Evolutionary conservation across 1,139 yeast species (phyloP).

Genomic region (Candida tetrigidarum): DNA sequence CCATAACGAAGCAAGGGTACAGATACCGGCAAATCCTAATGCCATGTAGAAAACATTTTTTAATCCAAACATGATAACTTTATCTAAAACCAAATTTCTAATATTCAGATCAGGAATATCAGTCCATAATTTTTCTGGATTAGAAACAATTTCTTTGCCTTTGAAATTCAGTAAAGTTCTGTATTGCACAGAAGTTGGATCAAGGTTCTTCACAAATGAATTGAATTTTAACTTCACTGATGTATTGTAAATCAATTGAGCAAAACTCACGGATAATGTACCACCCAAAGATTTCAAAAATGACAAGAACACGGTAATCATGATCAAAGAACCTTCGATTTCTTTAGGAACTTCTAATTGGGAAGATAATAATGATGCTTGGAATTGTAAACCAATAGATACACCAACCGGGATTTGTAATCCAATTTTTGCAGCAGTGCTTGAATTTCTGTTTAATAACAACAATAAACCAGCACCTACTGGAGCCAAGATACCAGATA

Average conservation of each 20-base stretch:
- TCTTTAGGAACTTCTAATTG: constrained; percentile 59
- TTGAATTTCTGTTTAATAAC: constrained; percentile 40
- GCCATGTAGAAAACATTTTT: constrained; percentile 44
- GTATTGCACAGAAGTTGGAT: constrained; percentile 21
- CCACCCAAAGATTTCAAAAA: constrained; percentile 54
- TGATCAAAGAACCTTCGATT: constrained; percentile 51
- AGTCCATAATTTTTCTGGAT: constrained; percentile 30
- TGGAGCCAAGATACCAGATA: constrained; percentile 48
- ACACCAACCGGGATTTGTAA: constrained; percentile 56
- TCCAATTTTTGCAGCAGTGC: constrained; percentile 49
- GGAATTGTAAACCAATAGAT: constrained; percentile 57
- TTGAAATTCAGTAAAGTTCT: constrained; percentile 22
- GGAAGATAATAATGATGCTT: constrained; percentile 51
- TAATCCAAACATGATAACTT: constrained; percentile 39
- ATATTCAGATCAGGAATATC: constrained; percentile 26
- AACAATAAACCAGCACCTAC: constrained; percentile 57
- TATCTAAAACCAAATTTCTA: constrained; percentile 26
- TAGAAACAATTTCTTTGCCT: constrained; percentile 25
- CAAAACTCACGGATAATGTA: constrained; percentile 48
- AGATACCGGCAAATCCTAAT: constrained; percentile 34
- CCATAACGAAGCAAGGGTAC: constrained; percentile 32
- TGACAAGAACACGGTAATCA: constrained; percentile 51
- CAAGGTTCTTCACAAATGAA: constrained; percentile 19
- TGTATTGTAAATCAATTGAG: constrained; percentile 48
- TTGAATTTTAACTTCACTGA: constrained; percentile 27